Evolutionary conservation across 768 basidiomycete genomes (phyloP).

Genomic region (Chalciporus piperatus): DNA sequence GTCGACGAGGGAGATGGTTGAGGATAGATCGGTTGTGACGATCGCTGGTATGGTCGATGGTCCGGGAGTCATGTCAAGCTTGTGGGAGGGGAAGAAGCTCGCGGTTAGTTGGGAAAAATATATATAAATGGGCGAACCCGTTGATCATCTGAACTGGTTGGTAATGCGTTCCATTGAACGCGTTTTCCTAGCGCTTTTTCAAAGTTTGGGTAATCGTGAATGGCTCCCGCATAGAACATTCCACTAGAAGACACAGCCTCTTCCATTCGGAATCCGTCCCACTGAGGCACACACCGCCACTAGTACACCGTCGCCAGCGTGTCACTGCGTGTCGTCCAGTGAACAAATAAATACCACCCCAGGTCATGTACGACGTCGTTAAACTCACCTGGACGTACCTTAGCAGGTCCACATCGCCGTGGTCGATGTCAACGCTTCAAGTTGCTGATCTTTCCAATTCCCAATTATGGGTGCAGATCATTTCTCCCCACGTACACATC

Average conservation of each 20-base stretch:
- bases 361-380: too few species aligned
- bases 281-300: constrained; percentile 9
- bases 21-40: constrained; percentile 36
- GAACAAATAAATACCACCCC: not conserved
- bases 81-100: not conserved
- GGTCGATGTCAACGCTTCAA: not conserved
- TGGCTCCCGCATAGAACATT: constrained; percentile 19
- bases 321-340: not conserved
- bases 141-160: not conserved
- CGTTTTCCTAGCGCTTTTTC: not conserved
- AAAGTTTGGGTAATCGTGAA: not conserved
- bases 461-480: constrained; percentile 28
- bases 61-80: constrained; percentile 17
- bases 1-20: constrained; percentile 22
- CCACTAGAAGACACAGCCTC: constrained; percentile 31
- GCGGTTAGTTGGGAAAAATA: not conserved
- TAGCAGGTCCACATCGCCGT: not conserved
- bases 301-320: not conserved
- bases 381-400: not conserved
- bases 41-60: constrained; percentile 31
- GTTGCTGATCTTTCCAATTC: constrained; percentile 1
- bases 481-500: constrained; percentile 4
- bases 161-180: not conserved
- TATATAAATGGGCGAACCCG: constrained; percentile 17
- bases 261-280: constrained; percentile 16